Percentiles rank a stretch among this genome's conserved stretches.
These are phyloP conservation scores for Pichia sp. DNA, from an alignment of 1,139 yeast species.

Conservation along the genomic window DNA sequence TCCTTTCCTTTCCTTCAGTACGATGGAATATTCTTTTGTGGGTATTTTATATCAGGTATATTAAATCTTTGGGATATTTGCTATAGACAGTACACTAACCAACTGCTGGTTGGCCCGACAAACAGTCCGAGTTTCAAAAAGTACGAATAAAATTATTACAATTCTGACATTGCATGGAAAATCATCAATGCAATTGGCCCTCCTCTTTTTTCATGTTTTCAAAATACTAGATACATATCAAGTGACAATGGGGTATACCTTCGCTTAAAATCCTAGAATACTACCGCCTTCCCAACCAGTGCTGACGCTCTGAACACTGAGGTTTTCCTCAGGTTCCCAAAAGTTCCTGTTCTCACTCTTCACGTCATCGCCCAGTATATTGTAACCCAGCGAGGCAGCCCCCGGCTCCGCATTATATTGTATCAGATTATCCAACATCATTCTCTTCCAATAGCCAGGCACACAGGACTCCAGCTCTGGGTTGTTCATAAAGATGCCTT, in stretches of 20 bases:
- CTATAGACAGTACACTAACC: too few relatives aligned
- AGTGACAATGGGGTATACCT: background rate
- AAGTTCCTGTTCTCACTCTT: constrained; percentile 17
- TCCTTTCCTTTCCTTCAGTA: too few relatives aligned
- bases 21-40: too few relatives aligned
- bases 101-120: too few relatives aligned
- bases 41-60: too few relatives aligned
- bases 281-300: constrained; percentile 28
- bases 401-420: constrained; percentile 6
- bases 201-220: background rate
- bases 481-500: constrained; percentile 26
- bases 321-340: constrained; percentile 26
- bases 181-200: background rate
- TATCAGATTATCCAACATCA: constrained; percentile 25
- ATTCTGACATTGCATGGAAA: too few relatives aligned
- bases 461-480: constrained; percentile 29
- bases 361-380: background rate
- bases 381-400: constrained; percentile 1
- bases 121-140: too few relatives aligned
- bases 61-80: too few relatives aligned
- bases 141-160: too few relatives aligned
- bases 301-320: constrained; percentile 25
- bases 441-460: constrained; percentile 27
- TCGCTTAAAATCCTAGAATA: constrained; percentile 23
- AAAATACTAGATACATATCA: background rate